Evolutionary conservation across 768 basidiomycete species (phyloP).

Genomic region (Hortiboletus flavorubellus): DNA sequence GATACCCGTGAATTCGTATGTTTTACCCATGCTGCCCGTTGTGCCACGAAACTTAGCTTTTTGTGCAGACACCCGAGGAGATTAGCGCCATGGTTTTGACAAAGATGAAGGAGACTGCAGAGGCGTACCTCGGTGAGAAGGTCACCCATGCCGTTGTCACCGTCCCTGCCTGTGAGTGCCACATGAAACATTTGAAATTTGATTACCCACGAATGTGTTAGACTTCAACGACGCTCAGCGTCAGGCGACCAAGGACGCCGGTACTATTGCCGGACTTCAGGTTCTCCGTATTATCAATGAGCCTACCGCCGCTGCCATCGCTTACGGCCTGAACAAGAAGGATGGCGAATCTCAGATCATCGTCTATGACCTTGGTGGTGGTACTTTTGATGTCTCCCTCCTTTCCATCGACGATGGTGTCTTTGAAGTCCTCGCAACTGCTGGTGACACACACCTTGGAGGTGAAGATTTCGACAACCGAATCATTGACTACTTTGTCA

Average conservation of each 20-base stretch:
- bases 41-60: background rate
- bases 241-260: slow-evolving; percentile 98
- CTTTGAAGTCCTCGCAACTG: slow-evolving; percentile 86
- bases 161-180: slow-evolving; percentile 84
- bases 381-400: slow-evolving; percentile 98
- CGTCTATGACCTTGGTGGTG: slow-evolving; percentile 97
- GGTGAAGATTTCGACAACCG: slow-evolving; percentile 97
- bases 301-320: slow-evolving; percentile 95
- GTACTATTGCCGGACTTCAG: slow-evolving; percentile 89
- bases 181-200: background rate
- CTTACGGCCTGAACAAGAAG: slow-evolving; percentile 97
- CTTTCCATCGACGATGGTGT: slow-evolving; percentile 93
- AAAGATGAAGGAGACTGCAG: slow-evolving; percentile 99
- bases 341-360: slow-evolving; percentile 92
- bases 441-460: slow-evolving; percentile 93
- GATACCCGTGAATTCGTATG: slow-evolving; percentile 81
- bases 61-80: slow-evolving; percentile 81
- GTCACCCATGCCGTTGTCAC: slow-evolving; percentile 98
- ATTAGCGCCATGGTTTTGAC: slow-evolving; percentile 91
- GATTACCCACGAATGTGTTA: slow-evolving; percentile 40
- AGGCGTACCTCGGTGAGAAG: slow-evolving; percentile 93
- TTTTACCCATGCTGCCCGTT: slow-evolving; percentile 9
- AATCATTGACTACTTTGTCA: slow-evolving; percentile 85
- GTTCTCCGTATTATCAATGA: slow-evolving; percentile 98
- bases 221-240: slow-evolving; percentile 99